A percentile compares a stretch with the other conserved stretches of the same genome.
Evolutionary conservation across 805 yeast species (phyloP).

Genomic region (Metschnikowia drakensbergensis): DNA sequence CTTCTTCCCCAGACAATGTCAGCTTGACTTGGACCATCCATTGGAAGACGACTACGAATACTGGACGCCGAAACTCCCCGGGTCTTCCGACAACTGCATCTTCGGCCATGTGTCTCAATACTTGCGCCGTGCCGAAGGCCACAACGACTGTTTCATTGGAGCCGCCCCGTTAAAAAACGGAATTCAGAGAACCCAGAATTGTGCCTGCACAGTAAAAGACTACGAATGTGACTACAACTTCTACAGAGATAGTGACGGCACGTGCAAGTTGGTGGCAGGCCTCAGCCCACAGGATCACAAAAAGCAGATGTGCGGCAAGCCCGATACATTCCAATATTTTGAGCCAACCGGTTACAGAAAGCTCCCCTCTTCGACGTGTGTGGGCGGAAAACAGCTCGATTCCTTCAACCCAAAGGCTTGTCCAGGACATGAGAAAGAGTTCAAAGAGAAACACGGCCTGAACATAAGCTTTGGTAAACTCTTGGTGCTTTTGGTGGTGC

Average conservation of each 20-base stretch:
- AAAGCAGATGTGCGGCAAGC: conserved; percentile 54
- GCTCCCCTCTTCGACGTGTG: conserved; percentile 81
- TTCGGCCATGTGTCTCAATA: conserved; percentile 42
- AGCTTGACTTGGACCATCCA: conserved; percentile 40
- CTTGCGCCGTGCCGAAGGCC: conserved; percentile 42
- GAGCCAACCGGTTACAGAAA: conserved; percentile 91
- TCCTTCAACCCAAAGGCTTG: conserved; percentile 65
- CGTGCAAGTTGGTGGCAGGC: conserved; percentile 82
- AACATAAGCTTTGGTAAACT: conserved; percentile 52
- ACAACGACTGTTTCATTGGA: conserved; percentile 65
- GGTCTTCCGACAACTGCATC: conserved; percentile 34
- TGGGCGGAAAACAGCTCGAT: conserved; percentile 73
- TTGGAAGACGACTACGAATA: conserved; percentile 39
- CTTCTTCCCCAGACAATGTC: conserved; percentile 37
- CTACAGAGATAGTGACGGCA: conserved; percentile 66
- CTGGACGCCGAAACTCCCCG: conserved; percentile 42
- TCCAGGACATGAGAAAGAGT: conserved; percentile 80
- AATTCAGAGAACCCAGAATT: conserved; percentile 54
- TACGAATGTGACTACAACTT: conserved; percentile 93
- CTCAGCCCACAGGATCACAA: conserved; percentile 59
- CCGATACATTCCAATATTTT: conserved; percentile 63
- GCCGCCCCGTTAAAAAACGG: conserved; percentile 56
- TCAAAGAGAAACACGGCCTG: conserved; percentile 46
- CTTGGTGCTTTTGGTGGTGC: conserved; percentile 52
- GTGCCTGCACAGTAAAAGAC: conserved; percentile 82